Evolutionary conservation across 148 eudicot species (phyloP), one percentile per base, ranked within the genome.

Genomic region (Cornus florida): DNA sequence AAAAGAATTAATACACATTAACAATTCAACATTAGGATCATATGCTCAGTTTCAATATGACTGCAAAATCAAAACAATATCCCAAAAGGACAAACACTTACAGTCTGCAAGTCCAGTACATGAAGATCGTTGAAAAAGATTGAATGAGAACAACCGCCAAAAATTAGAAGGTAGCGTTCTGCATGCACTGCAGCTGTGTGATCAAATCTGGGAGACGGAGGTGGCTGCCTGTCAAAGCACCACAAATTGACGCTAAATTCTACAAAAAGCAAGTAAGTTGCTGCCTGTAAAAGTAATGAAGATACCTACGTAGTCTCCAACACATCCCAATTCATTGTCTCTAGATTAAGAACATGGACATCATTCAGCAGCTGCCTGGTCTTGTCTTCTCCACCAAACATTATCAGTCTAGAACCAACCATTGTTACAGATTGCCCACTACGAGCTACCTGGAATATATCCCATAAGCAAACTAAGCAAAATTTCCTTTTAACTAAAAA

Each of bases 111-210:
- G 86, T 96, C 99, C 83, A 96, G 89, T 67, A 92, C 91, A 79
- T 92, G 88, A 60, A 96, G 86, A 87, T 93, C 97, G 77, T 87
- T 91, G 78, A 87, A 96, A 83, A 95, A 96, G 69, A 89, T 85
- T 17, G 97, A 90, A 90, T 96, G 99, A 83, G 99, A 93, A 86
- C 97, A 93, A 33, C 99, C 99, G 66, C 99, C 97, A 82, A 92
- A 93, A 69, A 96, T 83, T 50, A 93, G 89, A 81, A 96, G 92
- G 88, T 92, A 96, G 71, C 90, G 92, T 66, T 88, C 92, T 64
- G 86, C 93, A 80, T 96, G 92, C 83, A 91, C 84, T 74, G 97
- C 86, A 57, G 99, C 92, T 79, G 92, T 83, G 79, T 93, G 99
- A 89, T 96, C 99, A 89, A 92, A 96, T 86, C 99, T 91, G 75